These are phyloP conservation scores for Blastosporella zonata DNA, from an alignment of 1,284 basidiomycete species.

Conservation along the genomic window DNA sequence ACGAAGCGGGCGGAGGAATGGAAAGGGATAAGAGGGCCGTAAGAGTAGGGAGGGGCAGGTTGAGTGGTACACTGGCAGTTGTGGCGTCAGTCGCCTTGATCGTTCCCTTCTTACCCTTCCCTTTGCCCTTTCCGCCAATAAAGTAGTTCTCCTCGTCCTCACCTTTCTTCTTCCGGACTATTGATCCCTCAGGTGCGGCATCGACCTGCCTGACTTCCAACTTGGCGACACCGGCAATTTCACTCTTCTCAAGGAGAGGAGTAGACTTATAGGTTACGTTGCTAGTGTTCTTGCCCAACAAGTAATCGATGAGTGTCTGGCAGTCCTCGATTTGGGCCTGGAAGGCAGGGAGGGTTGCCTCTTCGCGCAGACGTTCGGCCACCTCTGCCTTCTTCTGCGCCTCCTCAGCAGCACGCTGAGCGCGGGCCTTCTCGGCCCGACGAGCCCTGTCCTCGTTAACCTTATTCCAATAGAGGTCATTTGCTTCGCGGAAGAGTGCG, in stretches of 20 bases:
- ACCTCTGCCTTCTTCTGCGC: constrained; percentile 80
- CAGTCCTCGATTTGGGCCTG: constrained; percentile 96
- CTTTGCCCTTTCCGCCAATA: constrained; percentile 69
- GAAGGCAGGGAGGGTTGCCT: constrained; percentile 89
- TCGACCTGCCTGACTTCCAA: constrained; percentile 88
- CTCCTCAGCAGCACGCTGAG: constrained; percentile 84
- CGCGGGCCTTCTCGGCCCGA: constrained; percentile 76
- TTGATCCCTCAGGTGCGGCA: constrained; percentile 62
- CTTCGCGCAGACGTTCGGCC: constrained; percentile 83
- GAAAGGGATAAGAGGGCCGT: constrained; percentile 86
- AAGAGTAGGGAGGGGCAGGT: constrained; percentile 85
- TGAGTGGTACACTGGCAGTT: constrained; percentile 47
- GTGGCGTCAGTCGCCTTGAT: constrained; percentile 32
- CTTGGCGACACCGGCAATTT: constrained; percentile 73
- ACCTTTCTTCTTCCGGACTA: constrained; percentile 90
- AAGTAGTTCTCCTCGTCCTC: constrained; percentile 86
- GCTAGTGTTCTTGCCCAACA: constrained; percentile 72
- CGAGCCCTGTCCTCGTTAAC: constrained; percentile 82
- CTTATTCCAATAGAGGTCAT: constrained; percentile 80
- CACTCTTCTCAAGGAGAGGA: constrained; percentile 38
- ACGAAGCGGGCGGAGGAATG: constrained; percentile 84
- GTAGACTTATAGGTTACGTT: constrained; percentile 50
- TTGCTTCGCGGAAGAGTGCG: constrained; percentile 73
- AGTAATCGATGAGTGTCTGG: constrained; percentile 88
- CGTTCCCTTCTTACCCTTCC: constrained; percentile 40